These are phyloP conservation scores for Eimeria acervulina DNA, from an alignment of 169 alveolate genomes.

Conservation along the genomic window DNA sequence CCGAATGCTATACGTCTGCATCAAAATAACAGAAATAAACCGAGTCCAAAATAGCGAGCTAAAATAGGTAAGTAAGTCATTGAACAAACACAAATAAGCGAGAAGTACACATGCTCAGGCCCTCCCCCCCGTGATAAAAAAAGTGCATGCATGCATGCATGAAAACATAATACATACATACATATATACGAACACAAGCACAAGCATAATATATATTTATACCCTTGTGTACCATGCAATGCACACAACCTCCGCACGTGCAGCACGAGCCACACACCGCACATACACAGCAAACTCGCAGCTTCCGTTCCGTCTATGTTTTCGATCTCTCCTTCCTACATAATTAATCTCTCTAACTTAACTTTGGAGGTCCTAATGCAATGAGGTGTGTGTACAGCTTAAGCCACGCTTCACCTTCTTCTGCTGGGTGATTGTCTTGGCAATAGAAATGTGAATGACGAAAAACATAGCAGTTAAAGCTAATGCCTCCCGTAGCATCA, in stretches of 20 bases:
- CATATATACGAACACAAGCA: not conserved
- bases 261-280: not conserved
- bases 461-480: slow-evolving; percentile 82
- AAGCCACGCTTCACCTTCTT: slow-evolving; percentile 64
- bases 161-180: not conserved
- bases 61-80: no score
- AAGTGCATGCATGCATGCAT: not conserved
- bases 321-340: not conserved
- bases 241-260: not conserved
- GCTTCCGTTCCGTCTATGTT: not conserved
- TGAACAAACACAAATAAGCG: no score
- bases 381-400: not conserved
- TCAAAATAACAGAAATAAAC: not conserved
- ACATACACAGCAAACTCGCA: not conserved
- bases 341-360: not conserved
- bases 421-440: slow-evolving; percentile 83
- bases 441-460: slow-evolving; percentile 82
- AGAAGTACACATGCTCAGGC: no score
- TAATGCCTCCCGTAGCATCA: slow-evolving; percentile 80
- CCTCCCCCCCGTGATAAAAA: no score
- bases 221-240: no score
- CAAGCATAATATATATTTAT: not conserved
- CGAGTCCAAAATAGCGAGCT: not conserved
- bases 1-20: slow-evolving; percentile 79
- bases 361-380: not conserved